Base-by-base conservation (phyloP, 441 rosid species). In the Adansonia grandidieri region DNA sequence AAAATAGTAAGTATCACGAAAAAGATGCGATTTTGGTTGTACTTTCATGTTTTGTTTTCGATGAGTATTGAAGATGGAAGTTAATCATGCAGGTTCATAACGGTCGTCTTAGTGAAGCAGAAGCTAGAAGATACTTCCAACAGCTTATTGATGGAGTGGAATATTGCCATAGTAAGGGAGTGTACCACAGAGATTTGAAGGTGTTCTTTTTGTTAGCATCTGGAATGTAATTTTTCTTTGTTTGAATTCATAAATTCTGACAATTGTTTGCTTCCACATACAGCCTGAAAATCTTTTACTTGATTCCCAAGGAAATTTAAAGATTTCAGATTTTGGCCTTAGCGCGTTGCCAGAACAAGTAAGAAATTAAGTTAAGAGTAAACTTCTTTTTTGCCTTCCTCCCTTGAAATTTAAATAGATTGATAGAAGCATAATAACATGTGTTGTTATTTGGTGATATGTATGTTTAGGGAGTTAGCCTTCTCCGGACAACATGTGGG, bases 61-160 rank as follows among this genome's bases (percentile, higher is more conserved):
- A 2, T 15, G 15, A 50, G 66, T 50, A 19, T 11, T 74, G 54
- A 37, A 42, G 17, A 42, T 40, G 77, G 65, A 40, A 78, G 62
- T 8, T 40, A 51, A 56, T 50, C 73, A 54, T 70, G 60, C 77
- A 96, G 99, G 95, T 94, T 86, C 97, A 90, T 74, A 89, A 84
- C 73, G 94, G 97, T 14, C 94, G 98, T 42, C 94, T 96, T 76
- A 90, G 95, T 82, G 98, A 96, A 87, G 87, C 95, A 53, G 98
- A 94, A 83, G 88, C 99, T 74, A 88, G 97, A 85, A 88, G 82
- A 80, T 93, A 89, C 82, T 92, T 93, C 84, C 98, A 96, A 65
- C 98, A 94, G 84, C 98, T 96, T 84, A 91, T 96, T 80, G 99
- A 92, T 82, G 98, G 99, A 19, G 99, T 94, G 83, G 99, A 93